phyloP scores from a whole-genome alignment of 2,329 filamentous ascomycete species.

The Paecilomyces variotii region DNA sequence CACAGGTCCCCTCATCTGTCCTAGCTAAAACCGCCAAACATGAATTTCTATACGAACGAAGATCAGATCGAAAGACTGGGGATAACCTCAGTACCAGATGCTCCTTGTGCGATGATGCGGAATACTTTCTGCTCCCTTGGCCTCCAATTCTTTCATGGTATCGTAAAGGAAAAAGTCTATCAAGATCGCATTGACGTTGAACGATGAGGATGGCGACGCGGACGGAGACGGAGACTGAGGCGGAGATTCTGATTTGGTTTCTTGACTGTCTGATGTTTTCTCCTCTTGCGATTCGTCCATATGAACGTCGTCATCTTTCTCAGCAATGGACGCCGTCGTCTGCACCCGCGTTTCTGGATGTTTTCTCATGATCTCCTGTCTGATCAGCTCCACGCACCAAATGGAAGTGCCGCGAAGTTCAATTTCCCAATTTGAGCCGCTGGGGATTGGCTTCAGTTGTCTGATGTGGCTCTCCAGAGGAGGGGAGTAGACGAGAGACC shows the following conservation, averaged over 20 bases:
- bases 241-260: slow-evolving; percentile 7
- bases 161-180: slow-evolving; percentile 98
- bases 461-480: slow-evolving; percentile 64
- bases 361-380: slow-evolving; percentile 64
- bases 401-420: slow-evolving; percentile 90
- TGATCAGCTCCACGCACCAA: slow-evolving; percentile 88
- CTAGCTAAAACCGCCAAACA: background rate
- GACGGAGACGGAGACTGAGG: slow-evolving; percentile 3
- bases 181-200: slow-evolving; percentile 72
- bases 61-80: background rate
- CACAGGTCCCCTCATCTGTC: background rate
- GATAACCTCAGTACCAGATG: slow-evolving; percentile 70
- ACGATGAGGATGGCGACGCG: slow-evolving; percentile 8
- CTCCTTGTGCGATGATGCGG: slow-evolving; percentile 86
- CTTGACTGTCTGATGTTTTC: slow-evolving; percentile 4
- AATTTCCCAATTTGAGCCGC: slow-evolving; percentile 71
- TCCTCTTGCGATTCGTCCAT: slow-evolving; percentile 1
- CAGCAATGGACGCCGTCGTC: slow-evolving; percentile 2
- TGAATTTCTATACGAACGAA: background rate
- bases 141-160: slow-evolving; percentile 78
- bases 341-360: slow-evolving; percentile 57
- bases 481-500: slow-evolving; percentile 78
- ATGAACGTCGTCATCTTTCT: slow-evolving; percentile 6
- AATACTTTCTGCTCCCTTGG: slow-evolving; percentile 45
- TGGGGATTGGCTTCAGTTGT: slow-evolving; percentile 55